Evolutionary conservation across 1,284 basidiomycete species (phyloP), one percentile per base, ranked within the genome.

Genomic region (Cerioporus squamosus): DNA sequence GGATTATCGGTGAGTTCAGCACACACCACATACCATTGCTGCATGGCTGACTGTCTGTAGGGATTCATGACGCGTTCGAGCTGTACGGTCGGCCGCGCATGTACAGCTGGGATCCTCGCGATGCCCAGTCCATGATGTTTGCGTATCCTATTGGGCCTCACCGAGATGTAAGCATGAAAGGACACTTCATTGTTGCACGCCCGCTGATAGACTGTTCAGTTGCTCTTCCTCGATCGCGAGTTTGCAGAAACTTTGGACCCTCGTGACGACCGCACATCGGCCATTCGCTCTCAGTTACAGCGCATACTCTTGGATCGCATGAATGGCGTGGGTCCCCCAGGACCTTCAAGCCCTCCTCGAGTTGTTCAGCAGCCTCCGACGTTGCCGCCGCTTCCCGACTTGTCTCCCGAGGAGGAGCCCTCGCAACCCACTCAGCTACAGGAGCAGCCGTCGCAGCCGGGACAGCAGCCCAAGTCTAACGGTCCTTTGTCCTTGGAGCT

Each of bases 141-240:
- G 89, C 83, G 0, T 93, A 93, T 72, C 91, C 91, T 15, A 86
- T 91, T 42, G 91, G 91, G 2, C 83, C 87, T 2, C 73, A 81
- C 58, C 86, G 85, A 74, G 88, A 93, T 68, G 91, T 93, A 70
- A 60, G 88, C 74, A 55, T 29, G 26, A 29, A 55, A 44, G 49
- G 53, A 12, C 50, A 15, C 54, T 57, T 2, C 9, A 12, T 6
- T 9, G 5, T 26, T 44, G 33, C 42, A 59, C 12, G n/a, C 33
- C 46, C 51, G 51, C 38, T 65, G 18, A 55, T 55, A 5, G 42
- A 36, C 51, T 26, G 39, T 55, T 18, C 65, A 90, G 91, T 81
- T 88, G 51, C 86, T 98, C 20, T 98, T 98, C 81, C 81, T 98
- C 56, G 93, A 95, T 61, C 86, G 94, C 49, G 94, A 95, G 65